Evolutionary conservation across 345 rosid genomes (phyloP).

Genomic region (Garcia nutans): DNA sequence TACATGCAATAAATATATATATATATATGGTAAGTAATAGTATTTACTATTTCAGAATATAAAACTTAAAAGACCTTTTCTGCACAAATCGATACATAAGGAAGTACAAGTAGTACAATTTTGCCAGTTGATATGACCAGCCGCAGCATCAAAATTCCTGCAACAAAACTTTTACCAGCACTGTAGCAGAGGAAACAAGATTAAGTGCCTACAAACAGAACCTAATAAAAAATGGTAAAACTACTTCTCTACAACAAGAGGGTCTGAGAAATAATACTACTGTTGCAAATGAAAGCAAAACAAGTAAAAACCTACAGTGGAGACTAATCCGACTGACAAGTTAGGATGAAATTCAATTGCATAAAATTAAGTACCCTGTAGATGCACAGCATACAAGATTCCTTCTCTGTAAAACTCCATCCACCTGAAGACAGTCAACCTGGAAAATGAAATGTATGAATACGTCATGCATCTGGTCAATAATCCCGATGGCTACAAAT

Average conservation of each 20-base stretch:
- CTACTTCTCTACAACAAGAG: slow-evolving; percentile 1
- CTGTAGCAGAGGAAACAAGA: slow-evolving; percentile 40
- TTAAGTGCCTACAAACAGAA: slow-evolving; percentile 12
- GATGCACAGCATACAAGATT: slow-evolving; percentile 98
- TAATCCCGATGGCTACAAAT: slow-evolving; percentile 5
- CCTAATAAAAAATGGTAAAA: slow-evolving; percentile 6
- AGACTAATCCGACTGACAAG: slow-evolving; percentile 14
- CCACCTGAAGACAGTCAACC: slow-evolving; percentile 98
- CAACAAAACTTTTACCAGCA: slow-evolving; percentile 99
- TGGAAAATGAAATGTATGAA: slow-evolving; percentile 29
- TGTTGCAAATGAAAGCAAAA: slow-evolving; percentile 4
- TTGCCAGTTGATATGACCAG: slow-evolving; percentile 78
- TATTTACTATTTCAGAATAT: slow-evolving; percentile 13
- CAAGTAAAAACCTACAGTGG: slow-evolving; percentile 9
- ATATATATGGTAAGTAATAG: slow-evolving; percentile 1
- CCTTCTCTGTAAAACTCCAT: slow-evolving; percentile 83
- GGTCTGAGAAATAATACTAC: slow-evolving; percentile 1
- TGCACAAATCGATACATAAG: slow-evolving; percentile 92
- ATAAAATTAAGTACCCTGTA: slow-evolving; percentile 62
- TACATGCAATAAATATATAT: slow-evolving; percentile 11
- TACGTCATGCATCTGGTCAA: slow-evolving; percentile 6
- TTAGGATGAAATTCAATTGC: not conserved
- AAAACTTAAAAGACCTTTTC: slow-evolving; percentile 63
- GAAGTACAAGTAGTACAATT: slow-evolving; percentile 89
- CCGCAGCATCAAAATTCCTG: slow-evolving; percentile 94